Evolutionary conservation across 345 rosid species (phyloP).

Genomic region (Physaria fendleri): DNA sequence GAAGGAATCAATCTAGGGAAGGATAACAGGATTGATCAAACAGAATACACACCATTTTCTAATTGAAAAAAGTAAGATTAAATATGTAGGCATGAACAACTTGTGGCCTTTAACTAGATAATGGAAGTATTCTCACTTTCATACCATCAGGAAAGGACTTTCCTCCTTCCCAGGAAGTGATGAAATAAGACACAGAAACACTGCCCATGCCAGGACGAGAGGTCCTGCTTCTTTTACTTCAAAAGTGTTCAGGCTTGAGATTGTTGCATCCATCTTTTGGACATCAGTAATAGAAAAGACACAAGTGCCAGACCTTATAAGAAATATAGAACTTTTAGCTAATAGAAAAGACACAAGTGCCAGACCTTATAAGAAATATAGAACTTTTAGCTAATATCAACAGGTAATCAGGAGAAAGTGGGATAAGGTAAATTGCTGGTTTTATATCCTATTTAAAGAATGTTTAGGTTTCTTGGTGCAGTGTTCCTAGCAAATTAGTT

Average conservation of each 20-base stretch:
- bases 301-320: conserved; percentile 54
- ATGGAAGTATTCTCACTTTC: conserved; percentile 24
- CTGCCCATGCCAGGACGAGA: conserved; percentile 86
- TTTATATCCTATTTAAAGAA: background rate
- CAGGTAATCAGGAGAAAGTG: conserved; percentile 3
- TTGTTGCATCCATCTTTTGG: conserved; percentile 78
- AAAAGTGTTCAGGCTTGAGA: conserved; percentile 57
- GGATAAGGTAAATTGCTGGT: background rate
- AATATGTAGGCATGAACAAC: conserved; percentile 6
- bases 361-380: no score
- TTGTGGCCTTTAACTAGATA: conserved; percentile 13
- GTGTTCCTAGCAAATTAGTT: conserved; percentile 9
- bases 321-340: conserved; percentile 22
- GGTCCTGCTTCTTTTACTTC: conserved; percentile 76
- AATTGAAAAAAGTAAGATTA: conserved; percentile 10
- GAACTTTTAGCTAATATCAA: background rate
- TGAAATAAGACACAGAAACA: conserved; percentile 72
- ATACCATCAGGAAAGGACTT: conserved; percentile 51
- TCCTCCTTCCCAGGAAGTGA: conserved; percentile 78
- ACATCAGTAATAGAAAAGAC: conserved; percentile 60
- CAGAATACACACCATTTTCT: background rate
- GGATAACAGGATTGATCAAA: background rate
- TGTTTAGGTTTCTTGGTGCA: background rate
- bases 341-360: no score
- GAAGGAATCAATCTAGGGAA: conserved; percentile 1